A percentile compares a stretch with the other conserved stretches of the same genome.
phyloP scores from a whole-genome alignment of 1,284 basidiomycete species.

The Cryptococcus sp. region DNA sequence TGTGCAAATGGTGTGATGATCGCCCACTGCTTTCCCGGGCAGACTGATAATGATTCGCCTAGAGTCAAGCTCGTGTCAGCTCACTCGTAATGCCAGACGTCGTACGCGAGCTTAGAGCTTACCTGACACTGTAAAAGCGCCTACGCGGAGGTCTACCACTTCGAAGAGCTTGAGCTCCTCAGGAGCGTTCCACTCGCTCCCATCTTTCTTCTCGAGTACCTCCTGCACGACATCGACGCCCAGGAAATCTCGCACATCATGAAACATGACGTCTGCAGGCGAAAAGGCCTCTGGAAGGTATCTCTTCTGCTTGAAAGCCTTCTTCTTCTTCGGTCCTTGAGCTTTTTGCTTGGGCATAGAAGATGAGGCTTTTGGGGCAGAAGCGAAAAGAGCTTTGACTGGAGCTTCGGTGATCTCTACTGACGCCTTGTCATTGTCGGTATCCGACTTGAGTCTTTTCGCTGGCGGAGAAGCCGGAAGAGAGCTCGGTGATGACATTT shows the following conservation, averaged over 20 bases:
- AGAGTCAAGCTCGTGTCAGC: conserved; percentile 14
- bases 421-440: conserved; percentile 2
- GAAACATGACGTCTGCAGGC: conserved; percentile 71
- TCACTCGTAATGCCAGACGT: conserved; percentile 7
- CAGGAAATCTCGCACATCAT: conserved; percentile 68
- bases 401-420: conserved; percentile 25
- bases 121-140: conserved; percentile 36
- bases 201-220: conserved; percentile 58
- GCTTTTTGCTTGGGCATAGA: conserved; percentile 6
- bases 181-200: conserved; percentile 56
- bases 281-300: conserved; percentile 65
- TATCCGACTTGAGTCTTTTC: conserved; percentile 27
- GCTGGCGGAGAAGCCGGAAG: conserved; percentile 27
- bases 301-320: conserved; percentile 20
- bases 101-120: background rate
- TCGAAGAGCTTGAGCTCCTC: conserved; percentile 58
- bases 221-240: conserved; percentile 63
- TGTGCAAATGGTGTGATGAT: conserved; percentile 79
- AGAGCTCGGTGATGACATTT: conserved; percentile 7
- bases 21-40: conserved; percentile 62
- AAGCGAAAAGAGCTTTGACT: conserved; percentile 28
- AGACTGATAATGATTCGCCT: conserved; percentile 72
- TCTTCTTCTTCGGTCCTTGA: conserved; percentile 24
- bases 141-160: conserved; percentile 67
- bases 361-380: conserved; percentile 9